These are phyloP conservation scores for Yamadazyma atmosphaerica DNA, from an alignment of 1,139 yeast species.

Conservation along the genomic window DNA sequence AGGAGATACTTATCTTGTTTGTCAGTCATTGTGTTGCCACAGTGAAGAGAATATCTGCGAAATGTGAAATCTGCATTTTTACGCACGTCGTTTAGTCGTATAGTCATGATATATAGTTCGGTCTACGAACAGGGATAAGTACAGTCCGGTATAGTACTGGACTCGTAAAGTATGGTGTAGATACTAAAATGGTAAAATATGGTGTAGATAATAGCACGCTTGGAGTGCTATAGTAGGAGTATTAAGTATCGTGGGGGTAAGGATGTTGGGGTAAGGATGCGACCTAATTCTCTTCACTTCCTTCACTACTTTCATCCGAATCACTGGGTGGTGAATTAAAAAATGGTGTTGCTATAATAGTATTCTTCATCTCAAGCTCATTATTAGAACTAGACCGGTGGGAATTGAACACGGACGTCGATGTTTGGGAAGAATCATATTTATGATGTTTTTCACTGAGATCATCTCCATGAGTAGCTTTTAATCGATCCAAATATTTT, in stretches of 20 bases:
- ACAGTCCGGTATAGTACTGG: too few relatives aligned
- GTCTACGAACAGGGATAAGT: too few relatives aligned
- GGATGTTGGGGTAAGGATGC: too few relatives aligned
- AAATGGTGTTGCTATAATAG: slow-evolving; percentile 42
- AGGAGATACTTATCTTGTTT: slow-evolving; percentile 29
- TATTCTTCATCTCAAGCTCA: slow-evolving; percentile 14
- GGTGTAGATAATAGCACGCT: too few relatives aligned
- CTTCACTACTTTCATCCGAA: slow-evolving; percentile 26
- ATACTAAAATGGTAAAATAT: too few relatives aligned
- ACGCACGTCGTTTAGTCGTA: neutral
- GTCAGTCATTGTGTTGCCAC: slow-evolving; percentile 11
- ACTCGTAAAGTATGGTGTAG: too few relatives aligned
- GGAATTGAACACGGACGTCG: slow-evolving; percentile 10
- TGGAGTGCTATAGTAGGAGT: too few relatives aligned
- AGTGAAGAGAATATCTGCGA: neutral
- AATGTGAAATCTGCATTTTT: neutral
- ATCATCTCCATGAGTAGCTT: slow-evolving; percentile 10
- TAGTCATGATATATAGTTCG: neutral
- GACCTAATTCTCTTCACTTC: slow-evolving; percentile 18
- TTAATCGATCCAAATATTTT: slow-evolving; percentile 19
- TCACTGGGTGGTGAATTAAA: slow-evolving; percentile 42
- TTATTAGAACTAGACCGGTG: slow-evolving; percentile 2
- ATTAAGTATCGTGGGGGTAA: too few relatives aligned
- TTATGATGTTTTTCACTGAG: slow-evolving; percentile 8
- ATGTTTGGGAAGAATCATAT: slow-evolving; percentile 16